These are phyloP conservation scores for Gynandropsis gynandra DNA, from an alignment of 345 rosid genomes.

Conservation along the genomic window DNA sequence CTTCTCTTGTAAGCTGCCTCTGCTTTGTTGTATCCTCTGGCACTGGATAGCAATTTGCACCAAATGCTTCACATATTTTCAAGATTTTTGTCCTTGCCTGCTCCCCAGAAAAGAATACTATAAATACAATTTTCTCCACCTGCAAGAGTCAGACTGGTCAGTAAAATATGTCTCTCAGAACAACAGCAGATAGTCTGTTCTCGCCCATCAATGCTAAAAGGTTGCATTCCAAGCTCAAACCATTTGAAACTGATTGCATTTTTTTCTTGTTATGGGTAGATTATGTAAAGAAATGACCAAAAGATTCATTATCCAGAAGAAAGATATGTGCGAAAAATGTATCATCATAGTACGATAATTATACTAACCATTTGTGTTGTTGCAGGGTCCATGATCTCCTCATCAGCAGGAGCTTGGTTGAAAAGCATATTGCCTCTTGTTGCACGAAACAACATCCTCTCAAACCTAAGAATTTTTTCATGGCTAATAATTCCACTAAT, in stretches of 20 bases:
- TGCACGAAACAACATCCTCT: conserved; percentile 94
- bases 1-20: conserved; percentile 87
- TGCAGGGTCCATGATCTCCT: conserved; percentile 85
- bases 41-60: conserved; percentile 90
- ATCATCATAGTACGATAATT: conserved; percentile 3
- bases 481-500: conserved; percentile 80
- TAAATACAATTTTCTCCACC: conserved; percentile 85
- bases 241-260: background rate
- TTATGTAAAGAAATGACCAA: background rate
- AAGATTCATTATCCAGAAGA: background rate
- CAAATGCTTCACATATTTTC: conserved; percentile 95
- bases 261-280: no score
- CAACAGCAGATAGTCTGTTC: conserved; percentile 4
- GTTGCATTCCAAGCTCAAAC: background rate
- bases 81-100: conserved; percentile 82
- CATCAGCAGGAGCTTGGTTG: conserved; percentile 83
- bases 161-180: conserved; percentile 11
- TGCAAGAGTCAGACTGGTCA: conserved; percentile 26
- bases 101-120: conserved; percentile 95
- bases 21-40: conserved; percentile 86
- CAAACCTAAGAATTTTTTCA: conserved; percentile 64
- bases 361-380: conserved; percentile 71
- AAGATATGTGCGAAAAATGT: background rate
- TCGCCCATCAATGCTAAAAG: background rate
- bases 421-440: conserved; percentile 99